Conservation (phyloP, 2,329 filamentous ascomycete species). For the Hymenoscyphus albidus region DNA sequence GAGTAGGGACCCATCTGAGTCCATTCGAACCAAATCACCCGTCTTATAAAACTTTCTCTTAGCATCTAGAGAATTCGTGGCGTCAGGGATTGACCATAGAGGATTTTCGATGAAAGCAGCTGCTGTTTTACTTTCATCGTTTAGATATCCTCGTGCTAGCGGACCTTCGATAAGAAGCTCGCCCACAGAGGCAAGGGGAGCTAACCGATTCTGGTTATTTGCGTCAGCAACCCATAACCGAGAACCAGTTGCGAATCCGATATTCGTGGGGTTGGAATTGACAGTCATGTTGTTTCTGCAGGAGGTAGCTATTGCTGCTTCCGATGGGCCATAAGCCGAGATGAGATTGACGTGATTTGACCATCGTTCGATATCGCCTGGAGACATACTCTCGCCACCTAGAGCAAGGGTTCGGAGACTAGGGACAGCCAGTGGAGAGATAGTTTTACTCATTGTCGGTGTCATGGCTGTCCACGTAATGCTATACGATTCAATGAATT, state of each 20-base stretch:
- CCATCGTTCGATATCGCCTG: constrained; percentile 38
- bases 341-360: constrained; percentile 37
- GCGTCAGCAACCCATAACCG: constrained; percentile 9
- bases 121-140: constrained; percentile 37
- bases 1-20: constrained; percentile 44
- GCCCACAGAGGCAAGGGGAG: constrained; percentile 17
- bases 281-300: constrained; percentile 10
- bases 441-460: constrained; percentile 30
- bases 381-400: constrained; percentile 36
- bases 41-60: constrained; percentile 51
- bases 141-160: constrained; percentile 57
- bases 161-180: constrained; percentile 41
- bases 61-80: background rate
- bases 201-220: constrained; percentile 6
- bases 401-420: constrained; percentile 26
- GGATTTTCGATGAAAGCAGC: constrained; percentile 9
- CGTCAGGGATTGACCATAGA: background rate
- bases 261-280: constrained; percentile 8
- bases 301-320: constrained; percentile 22
- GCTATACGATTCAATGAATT: constrained; percentile 27
- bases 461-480: constrained; percentile 30
- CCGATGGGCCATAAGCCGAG: constrained; percentile 41
- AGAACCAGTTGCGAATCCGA: constrained; percentile 7
- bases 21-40: constrained; percentile 43
- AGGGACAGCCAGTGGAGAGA: constrained; percentile 26